A percentile compares a stretch with the other conserved stretches of the same genome.
Conservation (phyloP, 2,329 filamentous ascomycete genomes). For the Septoria linicola region DNA sequence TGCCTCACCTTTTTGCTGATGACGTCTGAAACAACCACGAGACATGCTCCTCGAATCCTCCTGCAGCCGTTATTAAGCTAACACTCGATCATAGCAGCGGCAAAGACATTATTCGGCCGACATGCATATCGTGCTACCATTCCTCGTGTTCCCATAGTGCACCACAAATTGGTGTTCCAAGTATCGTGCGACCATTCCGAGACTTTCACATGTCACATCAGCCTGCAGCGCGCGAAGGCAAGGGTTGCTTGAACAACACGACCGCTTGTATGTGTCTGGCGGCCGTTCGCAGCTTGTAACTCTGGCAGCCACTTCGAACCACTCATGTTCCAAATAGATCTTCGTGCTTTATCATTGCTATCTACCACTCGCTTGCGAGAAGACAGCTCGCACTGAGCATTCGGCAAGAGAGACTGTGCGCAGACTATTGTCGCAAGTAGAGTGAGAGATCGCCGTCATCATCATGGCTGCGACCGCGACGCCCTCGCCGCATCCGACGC, state of each 20-base stretch:
- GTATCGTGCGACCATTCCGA: background rate
- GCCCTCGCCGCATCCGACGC: conserved; percentile 4
- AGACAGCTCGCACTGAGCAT: too few species aligned
- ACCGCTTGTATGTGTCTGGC: background rate
- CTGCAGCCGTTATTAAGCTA: too few species aligned
- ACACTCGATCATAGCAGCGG: too few species aligned
- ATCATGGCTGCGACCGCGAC: conserved; percentile 4
- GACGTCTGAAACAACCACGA: too few species aligned
- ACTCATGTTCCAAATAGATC: too few species aligned
- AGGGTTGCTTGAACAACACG: conserved; percentile 3
- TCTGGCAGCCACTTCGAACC: background rate
- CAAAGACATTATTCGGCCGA: background rate
- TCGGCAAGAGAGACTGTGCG: too few species aligned
- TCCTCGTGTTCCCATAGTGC: background rate
- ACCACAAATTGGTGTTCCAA: background rate
- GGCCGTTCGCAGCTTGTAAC: background rate
- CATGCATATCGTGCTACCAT: background rate
- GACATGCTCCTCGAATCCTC: too few species aligned
- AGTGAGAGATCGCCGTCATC: too few species aligned
- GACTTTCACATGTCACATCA: conserved; percentile 2
- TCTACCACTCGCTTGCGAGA: too few species aligned
- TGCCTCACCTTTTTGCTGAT: too few species aligned
- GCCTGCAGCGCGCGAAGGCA: conserved; percentile 3
- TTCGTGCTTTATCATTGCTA: too few species aligned
- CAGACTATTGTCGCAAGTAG: too few species aligned